Conservation (phyloP, 164 flowering plant species). For the Platanus orientalis region DNA sequence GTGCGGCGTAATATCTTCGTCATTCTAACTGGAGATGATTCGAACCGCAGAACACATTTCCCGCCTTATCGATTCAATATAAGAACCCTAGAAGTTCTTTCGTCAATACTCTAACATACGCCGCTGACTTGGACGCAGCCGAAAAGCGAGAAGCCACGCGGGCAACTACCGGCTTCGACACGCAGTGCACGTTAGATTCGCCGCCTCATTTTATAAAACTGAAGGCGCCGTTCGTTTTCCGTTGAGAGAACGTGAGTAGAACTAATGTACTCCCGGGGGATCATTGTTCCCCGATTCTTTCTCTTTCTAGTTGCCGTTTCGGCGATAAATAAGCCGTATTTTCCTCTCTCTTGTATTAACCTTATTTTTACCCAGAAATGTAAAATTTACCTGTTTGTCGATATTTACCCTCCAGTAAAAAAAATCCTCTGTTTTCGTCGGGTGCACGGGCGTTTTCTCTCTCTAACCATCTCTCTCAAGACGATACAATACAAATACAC, state of each 20-base stretch:
- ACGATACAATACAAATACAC: constrained; percentile 1
- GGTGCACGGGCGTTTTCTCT: no score
- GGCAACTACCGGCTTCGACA: background rate
- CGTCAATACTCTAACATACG: background rate
- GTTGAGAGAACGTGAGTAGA: background rate
- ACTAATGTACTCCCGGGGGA: background rate
- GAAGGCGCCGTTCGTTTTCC: background rate
- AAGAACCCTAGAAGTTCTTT: no score
- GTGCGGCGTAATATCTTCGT: no score
- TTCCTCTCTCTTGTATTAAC: background rate
- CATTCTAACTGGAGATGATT: no score
- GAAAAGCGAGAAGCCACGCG: background rate
- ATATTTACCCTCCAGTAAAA: background rate
- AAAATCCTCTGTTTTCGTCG: no score
- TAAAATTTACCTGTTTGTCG: background rate
- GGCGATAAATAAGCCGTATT: no score
- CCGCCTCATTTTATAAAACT: background rate
- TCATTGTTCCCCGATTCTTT: background rate
- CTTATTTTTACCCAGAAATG: no score
- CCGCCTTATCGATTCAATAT: no score
- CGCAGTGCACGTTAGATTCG: background rate
- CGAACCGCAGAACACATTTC: no score
- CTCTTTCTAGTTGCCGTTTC: background rate
- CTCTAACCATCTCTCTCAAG: background rate
- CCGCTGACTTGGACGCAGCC: background rate